Evolutionary conservation across 805 yeast genomes (phyloP), one percentile per base, ranked within the genome.

Genomic region (Spathaspora passalidarum): DNA sequence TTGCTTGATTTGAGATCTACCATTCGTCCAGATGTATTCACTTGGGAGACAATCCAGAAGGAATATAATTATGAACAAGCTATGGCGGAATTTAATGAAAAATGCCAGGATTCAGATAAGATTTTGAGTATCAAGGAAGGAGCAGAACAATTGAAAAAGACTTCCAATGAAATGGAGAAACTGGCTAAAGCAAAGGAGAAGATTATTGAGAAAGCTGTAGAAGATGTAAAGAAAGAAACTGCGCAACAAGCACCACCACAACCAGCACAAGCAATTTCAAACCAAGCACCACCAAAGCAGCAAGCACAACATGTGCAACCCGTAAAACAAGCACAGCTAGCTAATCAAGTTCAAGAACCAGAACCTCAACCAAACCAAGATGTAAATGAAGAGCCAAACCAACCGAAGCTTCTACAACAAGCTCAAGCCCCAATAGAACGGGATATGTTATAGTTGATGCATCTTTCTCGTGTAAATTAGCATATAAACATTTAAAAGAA

Each of bases 21-120:
- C 55, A 17, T 40, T 57, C 8, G 62, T 36, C 63, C 50, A 36
- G 64, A 60, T 47, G 40, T 32, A 19, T 61, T 60, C 43, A 53
- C 46, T n/a, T 55, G 18, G 34, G 43, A 29, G 34, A 32, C 46
- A 9, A 32, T 38, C 13, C 21, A 38, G 20, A 38, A 45, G 9
- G 45, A 42, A 0, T 54, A 51, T 38, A 44, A 47, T 5, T 51
- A 42, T 42, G 45, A 49, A 17, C 10, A 18, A 13, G 47, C 36
- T 21, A 36, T 40, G n/a, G 29, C 32, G 11, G 38, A 23, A 4
- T 19, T 43, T 2, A 43, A 7, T 3, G 17, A 26, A 20, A 29
- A 29, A 8, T 19, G 21, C 10, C 2, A 6, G 4, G 17, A 16
- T 8, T 16, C 21, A 4, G 21, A 34, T 9, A 17, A 34, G 19